Evolutionary conservation across 805 yeast genomes (phyloP).

Genomic region (Kodamaea fukazawae): DNA sequence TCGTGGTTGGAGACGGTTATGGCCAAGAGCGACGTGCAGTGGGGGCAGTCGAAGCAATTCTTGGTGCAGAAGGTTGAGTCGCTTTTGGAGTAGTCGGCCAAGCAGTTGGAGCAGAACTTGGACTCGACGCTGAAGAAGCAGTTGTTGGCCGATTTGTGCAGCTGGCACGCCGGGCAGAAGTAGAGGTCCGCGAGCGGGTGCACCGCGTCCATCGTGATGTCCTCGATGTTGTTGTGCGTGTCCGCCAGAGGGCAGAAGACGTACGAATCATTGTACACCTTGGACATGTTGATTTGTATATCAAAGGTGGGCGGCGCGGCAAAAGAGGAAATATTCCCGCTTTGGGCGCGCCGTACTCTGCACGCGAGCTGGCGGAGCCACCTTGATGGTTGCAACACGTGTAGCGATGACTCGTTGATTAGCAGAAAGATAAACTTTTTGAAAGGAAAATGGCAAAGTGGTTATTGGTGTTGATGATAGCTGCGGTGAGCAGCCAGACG

Average conservation of each 20-base stretch:
- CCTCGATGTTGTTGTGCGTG: constrained; percentile 8
- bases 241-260: constrained; percentile 19
- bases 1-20: constrained; percentile 20
- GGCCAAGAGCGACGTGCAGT: constrained; percentile 27
- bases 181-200: constrained; percentile 24
- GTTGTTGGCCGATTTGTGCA: constrained; percentile 27
- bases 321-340: background rate
- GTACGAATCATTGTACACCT: constrained; percentile 20
- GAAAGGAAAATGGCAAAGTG: no score
- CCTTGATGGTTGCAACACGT: no score
- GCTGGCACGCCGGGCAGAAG: constrained; percentile 39
- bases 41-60: constrained; percentile 41
- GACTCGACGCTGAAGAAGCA: constrained; percentile 21
- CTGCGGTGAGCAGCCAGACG: no score
- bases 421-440: no score
- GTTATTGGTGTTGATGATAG: no score
- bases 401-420: no score
- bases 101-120: constrained; percentile 39
- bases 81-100: constrained; percentile 31
- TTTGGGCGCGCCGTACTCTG: background rate
- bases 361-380: no score
- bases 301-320: background rate
- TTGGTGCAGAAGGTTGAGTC: constrained; percentile 27
- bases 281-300: constrained; percentile 17
- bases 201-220: constrained; percentile 9